Evolutionary conservation across 345 rosid genomes (phyloP).

Genomic region (Aurinia saxatilis): DNA sequence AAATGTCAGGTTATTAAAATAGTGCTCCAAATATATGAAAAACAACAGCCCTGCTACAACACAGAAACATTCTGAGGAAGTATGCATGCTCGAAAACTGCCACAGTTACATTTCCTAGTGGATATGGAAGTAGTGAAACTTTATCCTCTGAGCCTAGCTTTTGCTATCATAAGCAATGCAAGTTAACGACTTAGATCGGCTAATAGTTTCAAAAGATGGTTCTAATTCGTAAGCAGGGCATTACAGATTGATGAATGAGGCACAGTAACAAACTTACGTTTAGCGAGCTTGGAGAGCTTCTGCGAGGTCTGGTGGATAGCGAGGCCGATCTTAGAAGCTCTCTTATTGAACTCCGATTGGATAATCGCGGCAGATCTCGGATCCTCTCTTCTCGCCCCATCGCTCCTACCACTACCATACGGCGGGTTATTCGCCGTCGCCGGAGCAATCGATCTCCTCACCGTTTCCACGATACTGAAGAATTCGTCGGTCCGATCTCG

Average conservation of each 20-base stretch:
- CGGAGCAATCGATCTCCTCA: slow-evolving; percentile 39
- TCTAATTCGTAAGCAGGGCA: slow-evolving; percentile 1
- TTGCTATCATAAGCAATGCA: not conserved
- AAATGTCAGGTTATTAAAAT: not conserved
- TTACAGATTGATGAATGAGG: not conserved
- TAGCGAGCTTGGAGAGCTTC: slow-evolving; percentile 70
- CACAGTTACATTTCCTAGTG: not conserved
- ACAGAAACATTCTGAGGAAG: not conserved
- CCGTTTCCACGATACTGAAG: slow-evolving; percentile 42
- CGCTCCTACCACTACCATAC: slow-evolving; percentile 16
- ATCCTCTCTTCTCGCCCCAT: slow-evolving; percentile 31
- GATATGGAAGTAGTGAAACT: not conserved
- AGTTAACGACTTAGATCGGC: too few relatives aligned
- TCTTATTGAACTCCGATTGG: slow-evolving; percentile 58
- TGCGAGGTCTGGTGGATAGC: slow-evolving; percentile 79
- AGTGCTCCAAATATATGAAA: not conserved
- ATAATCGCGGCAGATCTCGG: slow-evolving; percentile 41
- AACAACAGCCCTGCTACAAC: not conserved
- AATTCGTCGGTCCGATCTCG: slow-evolving; percentile 77
- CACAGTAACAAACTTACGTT: slow-evolving; percentile 38
- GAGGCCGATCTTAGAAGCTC: slow-evolving; percentile 51
- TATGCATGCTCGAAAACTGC: not conserved
- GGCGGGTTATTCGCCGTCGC: slow-evolving; percentile 28
- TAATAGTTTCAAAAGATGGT: not conserved
- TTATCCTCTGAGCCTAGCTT: not conserved